Evolutionary conservation across 352 stramenopile species (phyloP), one percentile per base, ranked within the genome.

Genomic region (Phytopythium boreale): DNA sequence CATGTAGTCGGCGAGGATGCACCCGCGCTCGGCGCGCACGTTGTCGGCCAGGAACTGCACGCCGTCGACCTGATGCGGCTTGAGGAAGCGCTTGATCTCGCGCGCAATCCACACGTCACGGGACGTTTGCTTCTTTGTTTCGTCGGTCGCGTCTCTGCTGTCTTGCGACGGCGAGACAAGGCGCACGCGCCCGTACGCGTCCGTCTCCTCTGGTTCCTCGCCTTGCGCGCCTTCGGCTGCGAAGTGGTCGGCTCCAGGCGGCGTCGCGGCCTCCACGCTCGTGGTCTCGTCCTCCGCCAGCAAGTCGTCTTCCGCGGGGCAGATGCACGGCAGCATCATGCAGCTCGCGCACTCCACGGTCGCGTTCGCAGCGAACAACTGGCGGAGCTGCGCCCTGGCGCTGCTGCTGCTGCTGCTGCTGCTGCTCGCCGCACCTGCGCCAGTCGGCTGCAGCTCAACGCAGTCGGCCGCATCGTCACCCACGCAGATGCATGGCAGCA

Each of bases 1-100:
- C 89, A 97, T 97, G 65, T 96, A 95, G 71, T 97, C 89, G 27
- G 88, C 89, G 20, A 97, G 73, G 44, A 97, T 94, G 64, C 88
- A 96, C 14, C 88, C 88, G 63, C 77, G 79, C 44, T 77, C 62
- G 10, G 72, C 75, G 31, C 43, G 37, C 29, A 92, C 68, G 57
- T 95, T 72, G 4, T 73, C 67, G 59, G 87, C 70, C 37, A 96
- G 56, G 62, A 96, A 96, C 26, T 74, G 63, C 17, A 94, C 76
- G 22, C 88, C 88, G 52, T 88, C 77, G 4, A 80, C 64, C 67
- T 96, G 88, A 56, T 96, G 88, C 14, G 84, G 83, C 53, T 93
- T 93, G 37, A 96, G 68, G 22, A 88, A 64, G 7, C 74, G 71
- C 62, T 90, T 93, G 49, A 96, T 80, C 65, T 95, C 87, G 22